Base-by-base conservation (phyloP, 768 basidiomycete genomes). In the Podaxis sp. region DNA sequence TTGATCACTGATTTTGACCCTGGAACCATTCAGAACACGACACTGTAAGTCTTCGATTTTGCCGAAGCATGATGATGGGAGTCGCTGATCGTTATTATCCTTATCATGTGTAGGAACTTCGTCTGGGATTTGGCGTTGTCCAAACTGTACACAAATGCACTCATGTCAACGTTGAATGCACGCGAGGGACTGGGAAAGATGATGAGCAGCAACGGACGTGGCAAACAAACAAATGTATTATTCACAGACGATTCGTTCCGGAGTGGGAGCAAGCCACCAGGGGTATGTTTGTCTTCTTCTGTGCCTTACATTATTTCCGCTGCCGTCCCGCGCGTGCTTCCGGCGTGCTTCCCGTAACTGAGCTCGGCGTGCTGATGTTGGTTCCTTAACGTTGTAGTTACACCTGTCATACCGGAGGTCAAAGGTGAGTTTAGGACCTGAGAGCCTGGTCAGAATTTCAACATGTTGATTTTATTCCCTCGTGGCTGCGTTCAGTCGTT, bases 91-190 rank as follows among this genome's bases (percentile, higher is more conserved):
- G 8, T 52, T 2, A 11, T 36, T 17, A 11, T 36, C 12, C 1
- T 33, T 33, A 33, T 0, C 33, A 33, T 9, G 26, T 17, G 3
- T 52, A 79, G 80, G 15, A 83, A 82, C 66, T 84, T 84, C 64
- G 59, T 82, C 9, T 84, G 79, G 78, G 81, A 82, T 64, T 71
- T 84, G 24, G 72, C 80, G 9, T 70, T 84, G 9, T 76, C 79
- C 1, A 82, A 82, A 57, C 72, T 84, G 4, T 84, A 84, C 66
- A 61, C 79, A 13, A 84, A 83, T 57, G 81, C 80, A 55, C 72
- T 82, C 2, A 68, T 84, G 48, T 82, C 81, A 3, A 80, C 82
- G 1, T 73, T 84, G 26, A 83, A 84, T 52, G 78, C 82, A 24
- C 76, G 82, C 11, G 69, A 73, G 8, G 46, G 70, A 2, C 58